These are phyloP conservation scores for Talaromyces sp. DNA, from an alignment of 2,329 filamentous ascomycete species.

Conservation along the genomic window DNA sequence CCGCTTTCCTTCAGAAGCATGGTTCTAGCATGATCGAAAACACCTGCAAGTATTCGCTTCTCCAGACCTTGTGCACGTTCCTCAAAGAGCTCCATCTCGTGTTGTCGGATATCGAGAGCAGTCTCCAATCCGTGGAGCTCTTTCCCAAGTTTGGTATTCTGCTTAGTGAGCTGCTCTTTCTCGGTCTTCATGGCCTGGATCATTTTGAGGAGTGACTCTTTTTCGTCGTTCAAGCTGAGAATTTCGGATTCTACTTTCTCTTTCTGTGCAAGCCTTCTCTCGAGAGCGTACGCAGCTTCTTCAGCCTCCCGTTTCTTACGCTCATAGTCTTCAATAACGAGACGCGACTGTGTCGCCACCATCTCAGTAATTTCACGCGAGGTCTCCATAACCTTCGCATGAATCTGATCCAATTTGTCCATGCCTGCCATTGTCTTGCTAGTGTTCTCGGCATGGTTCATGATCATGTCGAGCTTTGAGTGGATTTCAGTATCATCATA, in stretches of 20 bases:
- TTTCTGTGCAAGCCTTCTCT: conserved; percentile 67
- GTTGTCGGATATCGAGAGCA: conserved; percentile 79
- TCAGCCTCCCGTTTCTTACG: conserved; percentile 74
- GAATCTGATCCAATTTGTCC: conserved; percentile 81
- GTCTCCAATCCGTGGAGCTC: conserved; percentile 91
- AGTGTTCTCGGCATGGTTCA: conserved; percentile 52
- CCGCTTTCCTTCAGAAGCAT: conserved; percentile 70
- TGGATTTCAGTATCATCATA: conserved; percentile 60
- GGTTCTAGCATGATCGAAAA: conserved; percentile 86
- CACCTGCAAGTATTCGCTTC: conserved; percentile 86
- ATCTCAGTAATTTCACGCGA: conserved; percentile 82
- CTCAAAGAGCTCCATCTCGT: conserved; percentile 91
- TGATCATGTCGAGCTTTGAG: conserved; percentile 53
- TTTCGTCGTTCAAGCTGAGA: conserved; percentile 53
- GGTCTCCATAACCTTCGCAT: conserved; percentile 79
- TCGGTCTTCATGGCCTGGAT: conserved; percentile 48
- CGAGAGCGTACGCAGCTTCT: conserved; percentile 75
- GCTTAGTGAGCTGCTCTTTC: conserved; percentile 66
- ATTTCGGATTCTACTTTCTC: conserved; percentile 58
- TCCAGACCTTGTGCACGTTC: conserved; percentile 82
- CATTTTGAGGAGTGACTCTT: conserved; percentile 58
- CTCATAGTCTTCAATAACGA: conserved; percentile 73
- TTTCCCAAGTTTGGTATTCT: conserved; percentile 75
- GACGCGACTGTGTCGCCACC: conserved; percentile 69
- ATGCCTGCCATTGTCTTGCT: conserved; percentile 71